Evolutionary conservation across 2,329 filamentous ascomycete species (phyloP).

Genomic region (Dichotomopilus funicola): DNA sequence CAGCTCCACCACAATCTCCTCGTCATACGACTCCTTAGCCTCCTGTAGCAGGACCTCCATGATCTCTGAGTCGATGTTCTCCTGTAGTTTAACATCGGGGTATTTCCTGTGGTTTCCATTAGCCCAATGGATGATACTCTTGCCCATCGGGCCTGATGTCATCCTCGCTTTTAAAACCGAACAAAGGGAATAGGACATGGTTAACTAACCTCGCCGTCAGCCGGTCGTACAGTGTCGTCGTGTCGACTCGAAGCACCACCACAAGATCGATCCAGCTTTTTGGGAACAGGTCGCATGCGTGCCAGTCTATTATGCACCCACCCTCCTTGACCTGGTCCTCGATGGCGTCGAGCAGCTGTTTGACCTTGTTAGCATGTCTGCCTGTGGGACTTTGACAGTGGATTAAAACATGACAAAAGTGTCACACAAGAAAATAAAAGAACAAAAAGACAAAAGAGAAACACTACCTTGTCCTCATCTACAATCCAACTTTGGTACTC

Average conservation of each 20-base stretch:
- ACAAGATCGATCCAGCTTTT: conserved; percentile 92
- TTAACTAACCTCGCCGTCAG: conserved; percentile 58
- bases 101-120: conserved; percentile 55
- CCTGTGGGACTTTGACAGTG: neutral
- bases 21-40: conserved; percentile 77
- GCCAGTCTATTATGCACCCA: conserved; percentile 93
- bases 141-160: no score
- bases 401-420: neutral
- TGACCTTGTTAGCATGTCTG: conserved; percentile 14
- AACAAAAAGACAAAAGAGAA: conserved; percentile 4
- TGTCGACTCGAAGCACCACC: conserved; percentile 79
- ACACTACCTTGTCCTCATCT: conserved; percentile 85
- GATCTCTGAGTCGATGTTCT: conserved; percentile 95
- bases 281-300: conserved; percentile 93
- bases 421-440: neutral
- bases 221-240: conserved; percentile 75
- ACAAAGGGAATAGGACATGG: neutral
- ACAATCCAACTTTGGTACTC: conserved; percentile 85
- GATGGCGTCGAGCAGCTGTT: conserved; percentile 75
- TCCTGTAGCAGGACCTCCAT: conserved; percentile 93
- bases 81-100: conserved; percentile 79
- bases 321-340: conserved; percentile 73
- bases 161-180: no score
- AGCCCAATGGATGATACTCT: no score
- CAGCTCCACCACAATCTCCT: conserved; percentile 83